Evolutionary conservation across 176 grass and related monocot genomes (phyloP), one percentile per base, ranked within the genome.

Genomic region (Poa pratensis): DNA sequence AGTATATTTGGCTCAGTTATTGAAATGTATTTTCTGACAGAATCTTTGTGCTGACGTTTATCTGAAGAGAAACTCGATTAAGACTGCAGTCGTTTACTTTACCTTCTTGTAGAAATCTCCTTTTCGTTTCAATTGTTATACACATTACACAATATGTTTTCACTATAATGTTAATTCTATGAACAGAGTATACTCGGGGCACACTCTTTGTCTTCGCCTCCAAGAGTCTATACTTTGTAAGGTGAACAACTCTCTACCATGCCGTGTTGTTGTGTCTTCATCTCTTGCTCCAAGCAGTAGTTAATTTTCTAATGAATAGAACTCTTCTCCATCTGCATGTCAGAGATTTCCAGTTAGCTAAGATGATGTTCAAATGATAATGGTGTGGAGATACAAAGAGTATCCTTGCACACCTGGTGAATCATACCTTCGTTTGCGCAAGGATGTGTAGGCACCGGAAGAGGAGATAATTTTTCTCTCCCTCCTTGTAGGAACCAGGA

Each of bases 241-340:
- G 37, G 75, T 60, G 77, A 79, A 86, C 28, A 42, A 74, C 49
- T 76, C 22, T 84, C 55, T 78, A 83, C 45, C 3, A 32, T 30
- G 79, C 39, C 66, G 75, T 68, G 67, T 84, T 39, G 59, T 11
- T 30, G 53, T 69, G 50, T 34, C 77, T 79, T 75, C 75, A 69
- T 87, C 51, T 75, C 28, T 55, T 90, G 85, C 89, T 87, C 60
- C 69, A 84, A 80, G 49, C 37, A 32, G 49, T 23, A 45, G 40
- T 76, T 80, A 74, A 46, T 84, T 68, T 5, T 84, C 85, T 53
- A 84, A 76, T 62, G 76, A 87, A 60, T 87, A 87, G 51, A 90
- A 90, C 67, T 76, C 89, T 75, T 90, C 89, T 87, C 58, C 80
- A 84, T 87, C 89, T 87, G 80, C 80, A 87, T 84, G 49, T 15